Evolutionary conservation across 306 rosid genomes (phyloP).

Genomic region (Begonia masoniana): DNA sequence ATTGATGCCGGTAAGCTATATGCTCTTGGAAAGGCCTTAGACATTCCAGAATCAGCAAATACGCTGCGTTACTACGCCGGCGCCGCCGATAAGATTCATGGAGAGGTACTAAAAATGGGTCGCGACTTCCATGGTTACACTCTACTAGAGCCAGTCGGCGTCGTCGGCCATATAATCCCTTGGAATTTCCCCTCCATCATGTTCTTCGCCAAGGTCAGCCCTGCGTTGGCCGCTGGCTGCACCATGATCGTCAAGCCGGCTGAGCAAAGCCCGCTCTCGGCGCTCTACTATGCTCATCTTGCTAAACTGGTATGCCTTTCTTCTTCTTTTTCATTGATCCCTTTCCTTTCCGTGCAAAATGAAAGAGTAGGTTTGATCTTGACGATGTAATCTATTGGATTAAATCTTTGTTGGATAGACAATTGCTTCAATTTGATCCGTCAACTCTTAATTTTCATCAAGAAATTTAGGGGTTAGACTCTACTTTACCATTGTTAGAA

Average conservation of each 20-base stretch:
- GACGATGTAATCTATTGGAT: no score
- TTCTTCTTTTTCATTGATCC: not conserved
- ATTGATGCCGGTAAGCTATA: conserved; percentile 60
- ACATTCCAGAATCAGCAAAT: conserved; percentile 35
- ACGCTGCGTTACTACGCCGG: conserved; percentile 67
- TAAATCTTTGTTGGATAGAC: no score
- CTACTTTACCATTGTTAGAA: no score
- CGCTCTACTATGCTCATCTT: conserved; percentile 69
- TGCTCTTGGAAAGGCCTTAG: conserved; percentile 18
- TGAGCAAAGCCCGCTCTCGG: conserved; percentile 82
- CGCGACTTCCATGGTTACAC: conserved; percentile 50
- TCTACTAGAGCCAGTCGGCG: conserved; percentile 66
- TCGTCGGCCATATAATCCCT: conserved; percentile 78
- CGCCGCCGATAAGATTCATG: conserved; percentile 84
- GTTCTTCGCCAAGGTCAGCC: conserved; percentile 44
- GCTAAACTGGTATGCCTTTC: conserved; percentile 37
- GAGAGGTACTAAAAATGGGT: conserved; percentile 47
- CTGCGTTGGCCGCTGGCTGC: conserved; percentile 85
- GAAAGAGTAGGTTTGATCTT: not conserved
- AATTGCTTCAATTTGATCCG: no score
- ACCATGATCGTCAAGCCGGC: conserved; percentile 81
- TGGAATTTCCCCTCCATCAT: conserved; percentile 67
- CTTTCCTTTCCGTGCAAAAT: not conserved
- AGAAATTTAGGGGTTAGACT: no score
- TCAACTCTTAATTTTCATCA: no score